Base-by-base conservation (phyloP, 805 yeast species). In the Torulaspora quercuum region DNA sequence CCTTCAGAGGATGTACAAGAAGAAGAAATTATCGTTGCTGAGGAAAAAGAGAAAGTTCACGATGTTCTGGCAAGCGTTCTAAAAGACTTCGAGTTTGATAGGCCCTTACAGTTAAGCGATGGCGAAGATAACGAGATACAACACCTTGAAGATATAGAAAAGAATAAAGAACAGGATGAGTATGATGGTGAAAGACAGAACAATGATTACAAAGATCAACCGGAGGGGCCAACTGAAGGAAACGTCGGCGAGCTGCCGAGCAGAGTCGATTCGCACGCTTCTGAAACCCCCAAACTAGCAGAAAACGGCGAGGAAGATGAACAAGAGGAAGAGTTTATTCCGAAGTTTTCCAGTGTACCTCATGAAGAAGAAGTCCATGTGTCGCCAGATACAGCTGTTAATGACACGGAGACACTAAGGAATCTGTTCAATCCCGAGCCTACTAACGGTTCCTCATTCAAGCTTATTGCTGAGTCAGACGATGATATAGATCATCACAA, bases 351-450 rank as follows among this genome's bases (percentile, higher is more conserved):
- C 3, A 29, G 48, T 4, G 37, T 44, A 7, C 36, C 39, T 3
- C 30, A 37, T 10, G 12, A 10, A 24, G 12, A 17, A 7, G 25
- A 10, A 9, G 6, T 7, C 19, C 13, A 15, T 14, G 7, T 10
- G 14, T 5, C 16, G 14, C 22, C 10, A 9, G 37, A 37, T 13
- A 42, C 42, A 24, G 37, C 38, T 7, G 30, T 55, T 2, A 65
- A 70, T 35, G 70, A 69, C 37, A 80, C 88, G 0, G 89, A 82
- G 46, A 69, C 72, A 0, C 68, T 83, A 33, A 73, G 90, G 55
- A 61, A 74, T 0, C 63, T 82, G 25, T 74, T 83, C 58, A 73
- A 74, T 39, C 72, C 76, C 0, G 50, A 53, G 5, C 34, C 41
- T 7, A 64, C 52, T 47, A 63, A 64, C 34, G 50, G 39, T 1